phyloP scores from a whole-genome alignment of 2,329 filamentous ascomycete species.

The Magnaporthales sp. region DNA sequence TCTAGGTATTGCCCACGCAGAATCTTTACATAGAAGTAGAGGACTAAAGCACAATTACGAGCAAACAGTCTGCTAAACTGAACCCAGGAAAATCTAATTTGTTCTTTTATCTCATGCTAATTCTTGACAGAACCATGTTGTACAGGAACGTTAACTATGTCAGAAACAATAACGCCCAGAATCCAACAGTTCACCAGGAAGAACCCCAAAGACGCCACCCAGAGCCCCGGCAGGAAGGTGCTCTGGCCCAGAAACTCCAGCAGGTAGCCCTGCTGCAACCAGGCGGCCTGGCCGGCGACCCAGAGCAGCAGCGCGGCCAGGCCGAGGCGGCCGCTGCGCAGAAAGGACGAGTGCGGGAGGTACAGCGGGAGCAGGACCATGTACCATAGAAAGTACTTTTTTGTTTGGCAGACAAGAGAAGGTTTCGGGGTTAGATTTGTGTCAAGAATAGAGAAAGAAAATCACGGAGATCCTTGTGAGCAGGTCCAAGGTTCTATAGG shows the following conservation, averaged over 20 bases:
- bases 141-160: conserved; percentile 34
- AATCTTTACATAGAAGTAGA: background rate
- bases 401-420: too few species aligned
- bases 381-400: conserved; percentile 96
- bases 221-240: conserved; percentile 80
- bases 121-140: background rate
- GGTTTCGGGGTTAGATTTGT: too few species aligned
- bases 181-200: conserved; percentile 86
- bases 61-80: background rate
- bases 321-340: conserved; percentile 53
- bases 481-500: too few species aligned
- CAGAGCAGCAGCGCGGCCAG: conserved; percentile 59
- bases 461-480: too few species aligned
- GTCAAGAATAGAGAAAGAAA: background rate
- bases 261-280: conserved; percentile 66
- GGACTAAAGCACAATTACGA: background rate
- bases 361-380: conserved; percentile 89
- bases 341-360: conserved; percentile 68
- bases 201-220: conserved; percentile 65
- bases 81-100: background rate
- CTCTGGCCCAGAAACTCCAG: conserved; percentile 75
- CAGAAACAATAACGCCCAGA: conserved; percentile 67
- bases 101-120: background rate
- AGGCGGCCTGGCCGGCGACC: conserved; percentile 65
- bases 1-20: background rate